A percentile compares a stretch with the other conserved stretches of the same genome.
Conservation (phyloP, 2,329 filamentous ascomycete genomes). For the Clonostachys rhizophaga region DNA sequence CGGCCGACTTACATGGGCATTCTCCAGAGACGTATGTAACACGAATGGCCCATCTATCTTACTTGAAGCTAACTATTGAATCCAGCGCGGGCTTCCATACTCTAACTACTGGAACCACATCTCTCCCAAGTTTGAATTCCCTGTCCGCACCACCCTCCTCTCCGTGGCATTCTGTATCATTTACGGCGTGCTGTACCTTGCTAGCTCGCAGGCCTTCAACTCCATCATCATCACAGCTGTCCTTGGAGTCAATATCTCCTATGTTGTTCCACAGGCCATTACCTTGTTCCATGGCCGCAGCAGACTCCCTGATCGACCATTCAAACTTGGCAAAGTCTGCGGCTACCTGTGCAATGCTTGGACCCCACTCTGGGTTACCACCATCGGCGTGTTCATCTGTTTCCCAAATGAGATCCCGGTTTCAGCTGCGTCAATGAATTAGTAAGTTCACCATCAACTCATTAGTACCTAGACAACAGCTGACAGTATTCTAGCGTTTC, state of each 20-base stretch:
- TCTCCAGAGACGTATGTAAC: conserved; percentile 19
- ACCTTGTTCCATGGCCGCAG: conserved; percentile 8
- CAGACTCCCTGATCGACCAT: conserved; percentile 8
- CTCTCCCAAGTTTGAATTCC: conserved; percentile 9
- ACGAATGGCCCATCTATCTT: neutral
- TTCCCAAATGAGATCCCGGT: conserved; percentile 9
- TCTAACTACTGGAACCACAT: conserved; percentile 16
- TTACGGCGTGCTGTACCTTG: conserved; percentile 24
- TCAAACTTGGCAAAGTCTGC: conserved; percentile 8
- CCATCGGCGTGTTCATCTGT: conserved; percentile 12
- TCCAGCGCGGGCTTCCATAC: conserved; percentile 11
- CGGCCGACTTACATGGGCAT: conserved; percentile 23
- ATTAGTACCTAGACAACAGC: neutral
- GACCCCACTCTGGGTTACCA: conserved; percentile 9
- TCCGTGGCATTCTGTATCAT: conserved; percentile 15
- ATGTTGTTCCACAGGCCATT: conserved; percentile 17
- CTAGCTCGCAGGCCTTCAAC: conserved; percentile 20
- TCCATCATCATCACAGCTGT: conserved; percentile 21
- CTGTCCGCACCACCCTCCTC: conserved; percentile 17
- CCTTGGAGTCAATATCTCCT: conserved; percentile 19
- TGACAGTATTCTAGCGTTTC: neutral
- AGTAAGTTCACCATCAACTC: neutral
- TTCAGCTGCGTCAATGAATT: neutral
- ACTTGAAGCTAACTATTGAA: neutral
- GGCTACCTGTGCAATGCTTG: conserved; percentile 13